These are phyloP conservation scores for Aspergillus sp. DNA, from an alignment of 2,329 filamentous ascomycete species.

Conservation along the genomic window DNA sequence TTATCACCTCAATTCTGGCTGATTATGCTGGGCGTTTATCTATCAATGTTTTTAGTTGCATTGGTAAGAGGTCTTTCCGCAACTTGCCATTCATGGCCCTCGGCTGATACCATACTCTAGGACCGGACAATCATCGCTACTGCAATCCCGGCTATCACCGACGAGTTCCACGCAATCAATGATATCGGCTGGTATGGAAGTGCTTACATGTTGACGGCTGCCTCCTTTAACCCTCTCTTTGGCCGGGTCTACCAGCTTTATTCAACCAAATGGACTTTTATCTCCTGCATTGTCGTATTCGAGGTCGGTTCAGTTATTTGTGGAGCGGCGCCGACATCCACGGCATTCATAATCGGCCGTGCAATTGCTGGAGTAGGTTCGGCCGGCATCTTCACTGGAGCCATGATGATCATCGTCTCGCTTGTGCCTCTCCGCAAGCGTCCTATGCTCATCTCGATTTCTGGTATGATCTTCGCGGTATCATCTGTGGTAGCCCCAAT, in stretches of 20 bases:
- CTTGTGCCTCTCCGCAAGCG: constrained; percentile 1
- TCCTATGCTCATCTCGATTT: not conserved
- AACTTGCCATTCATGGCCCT: not conserved
- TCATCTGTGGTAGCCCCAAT: constrained; percentile 1
- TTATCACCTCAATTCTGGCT: constrained; percentile 1
- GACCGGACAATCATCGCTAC: constrained; percentile 33
- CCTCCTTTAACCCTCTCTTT: not conserved
- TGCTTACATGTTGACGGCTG: constrained; percentile 4
- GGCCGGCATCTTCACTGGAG: not conserved
- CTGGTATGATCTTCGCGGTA: not conserved
- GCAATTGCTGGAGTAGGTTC: constrained; percentile 20
- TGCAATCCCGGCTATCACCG: constrained; percentile 35
- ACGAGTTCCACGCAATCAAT: constrained; percentile 27
- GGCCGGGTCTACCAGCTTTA: constrained; percentile 8
- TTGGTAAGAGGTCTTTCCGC: not conserved
- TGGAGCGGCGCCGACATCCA: constrained; percentile 20
- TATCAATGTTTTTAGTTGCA: constrained; percentile 3
- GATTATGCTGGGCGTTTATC: constrained; percentile 1
- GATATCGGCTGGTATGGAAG: constrained; percentile 12
- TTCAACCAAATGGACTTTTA: constrained; percentile 18
- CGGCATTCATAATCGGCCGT: constrained; percentile 22
- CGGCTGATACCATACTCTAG: not conserved
- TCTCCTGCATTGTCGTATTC: constrained; percentile 23
- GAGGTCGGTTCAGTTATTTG: constrained; percentile 25
- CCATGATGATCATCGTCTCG: constrained; percentile 1